Evolutionary conservation across 2,329 filamentous ascomycete genomes (phyloP).

Genomic region (Aspergillus carbonarius): DNA sequence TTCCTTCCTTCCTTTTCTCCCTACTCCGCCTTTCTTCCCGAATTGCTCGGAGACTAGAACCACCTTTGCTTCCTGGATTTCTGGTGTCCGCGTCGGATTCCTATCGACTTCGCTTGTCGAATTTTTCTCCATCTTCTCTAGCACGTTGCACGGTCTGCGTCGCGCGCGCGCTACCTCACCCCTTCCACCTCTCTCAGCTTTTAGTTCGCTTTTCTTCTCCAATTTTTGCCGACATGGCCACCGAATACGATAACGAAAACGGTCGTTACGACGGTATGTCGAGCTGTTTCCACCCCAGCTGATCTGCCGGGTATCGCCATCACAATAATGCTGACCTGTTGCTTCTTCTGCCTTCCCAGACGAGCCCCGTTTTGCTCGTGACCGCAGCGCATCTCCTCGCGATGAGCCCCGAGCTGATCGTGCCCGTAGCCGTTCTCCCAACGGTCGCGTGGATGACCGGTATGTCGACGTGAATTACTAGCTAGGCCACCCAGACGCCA

Average conservation of each 20-base stretch:
- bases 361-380: constrained; percentile 64
- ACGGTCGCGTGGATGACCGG: constrained; percentile 56
- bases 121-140: constrained; percentile 6
- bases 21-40: constrained; percentile 2
- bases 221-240: constrained; percentile 38
- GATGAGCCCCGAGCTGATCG: constrained; percentile 55
- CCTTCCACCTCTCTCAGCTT: neutral
- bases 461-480: constrained; percentile 30
- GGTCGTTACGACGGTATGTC: constrained; percentile 64
- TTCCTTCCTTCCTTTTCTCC: constrained; percentile 9
- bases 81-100: neutral
- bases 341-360: constrained; percentile 38
- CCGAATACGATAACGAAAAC: constrained; percentile 65
- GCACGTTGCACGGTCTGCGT: neutral
- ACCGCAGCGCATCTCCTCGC: constrained; percentile 66
- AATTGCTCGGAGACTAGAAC: neutral
- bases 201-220: constrained; percentile 5
- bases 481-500: neutral
- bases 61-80: neutral
- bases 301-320: constrained; percentile 5
- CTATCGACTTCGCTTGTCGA: neutral
- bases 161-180: constrained; percentile 5
- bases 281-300: constrained; percentile 9
- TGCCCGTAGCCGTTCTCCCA: constrained; percentile 64
- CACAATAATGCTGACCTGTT: constrained; percentile 15